Evolutionary conservation across 2,329 filamentous ascomycete species (phyloP).

Genomic region (Diaporthe sp.): DNA sequence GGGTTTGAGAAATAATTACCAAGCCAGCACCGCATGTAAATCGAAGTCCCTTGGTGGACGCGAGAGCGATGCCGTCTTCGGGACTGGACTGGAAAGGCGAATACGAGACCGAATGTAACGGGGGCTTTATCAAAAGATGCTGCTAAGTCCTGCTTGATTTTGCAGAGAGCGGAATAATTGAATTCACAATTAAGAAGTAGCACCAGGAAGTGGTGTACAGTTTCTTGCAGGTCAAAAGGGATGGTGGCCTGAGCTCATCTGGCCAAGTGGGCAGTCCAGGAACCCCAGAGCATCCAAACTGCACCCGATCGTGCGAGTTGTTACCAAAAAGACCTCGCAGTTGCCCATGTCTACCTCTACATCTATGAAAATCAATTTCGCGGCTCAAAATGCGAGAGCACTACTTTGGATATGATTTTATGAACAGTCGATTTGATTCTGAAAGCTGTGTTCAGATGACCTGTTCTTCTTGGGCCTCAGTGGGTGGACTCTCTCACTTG

Average conservation of each 20-base stretch:
- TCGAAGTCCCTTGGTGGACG: background rate
- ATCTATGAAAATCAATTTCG: background rate
- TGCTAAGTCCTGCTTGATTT: background rate
- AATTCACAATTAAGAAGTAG: too few relatives aligned
- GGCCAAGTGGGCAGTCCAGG: background rate
- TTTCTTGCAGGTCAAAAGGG: background rate
- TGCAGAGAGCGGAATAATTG: too few relatives aligned
- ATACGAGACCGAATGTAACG: slow-evolving; percentile 18
- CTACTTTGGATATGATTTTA: background rate
- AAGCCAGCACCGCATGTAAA: background rate
- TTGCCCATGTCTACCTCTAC: background rate
- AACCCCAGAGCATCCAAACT: background rate
- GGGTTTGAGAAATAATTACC: background rate
- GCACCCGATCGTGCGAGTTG: background rate
- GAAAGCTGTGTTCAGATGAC: background rate
- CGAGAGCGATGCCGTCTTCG: background rate
- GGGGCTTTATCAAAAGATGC: background rate
- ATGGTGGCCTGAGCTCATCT: too few relatives aligned
- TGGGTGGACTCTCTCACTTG: background rate
- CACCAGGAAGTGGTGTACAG: too few relatives aligned
- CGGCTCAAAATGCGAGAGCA: background rate
- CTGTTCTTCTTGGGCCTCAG: background rate
- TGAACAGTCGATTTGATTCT: background rate
- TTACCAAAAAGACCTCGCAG: background rate
- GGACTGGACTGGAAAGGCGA: background rate